phyloP scores from a whole-genome alignment of 1,284 basidiomycete genomes.

The Cryptococcus sp. region DNA sequence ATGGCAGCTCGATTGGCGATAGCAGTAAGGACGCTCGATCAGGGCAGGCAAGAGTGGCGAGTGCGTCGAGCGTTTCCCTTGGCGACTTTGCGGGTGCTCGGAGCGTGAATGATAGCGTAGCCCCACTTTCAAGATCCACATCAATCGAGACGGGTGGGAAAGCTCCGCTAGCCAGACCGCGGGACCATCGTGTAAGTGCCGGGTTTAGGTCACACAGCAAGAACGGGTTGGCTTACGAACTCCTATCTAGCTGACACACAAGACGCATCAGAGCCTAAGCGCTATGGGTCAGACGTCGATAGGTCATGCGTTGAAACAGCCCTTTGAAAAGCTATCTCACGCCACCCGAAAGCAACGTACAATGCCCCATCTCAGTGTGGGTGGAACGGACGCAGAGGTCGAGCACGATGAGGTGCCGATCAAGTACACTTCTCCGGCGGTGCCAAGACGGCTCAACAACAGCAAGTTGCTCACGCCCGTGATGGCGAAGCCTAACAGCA shows the following conservation, averaged over 20 bases:
- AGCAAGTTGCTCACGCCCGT: background rate
- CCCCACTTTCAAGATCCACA: conserved; percentile 17
- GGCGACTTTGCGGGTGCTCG: conserved; percentile 12
- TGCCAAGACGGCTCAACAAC: background rate
- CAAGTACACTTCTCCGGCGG: background rate
- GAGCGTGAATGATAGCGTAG: conserved; percentile 7
- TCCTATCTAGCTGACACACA: conserved; percentile 21
- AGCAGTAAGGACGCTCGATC: conserved; percentile 13
- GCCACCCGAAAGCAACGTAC: conserved; percentile 25
- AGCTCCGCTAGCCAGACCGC: background rate
- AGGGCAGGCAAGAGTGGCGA: conserved; percentile 4
- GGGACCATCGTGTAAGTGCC: conserved; percentile 6
- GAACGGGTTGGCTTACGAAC: background rate
- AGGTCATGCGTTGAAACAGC: conserved; percentile 28
- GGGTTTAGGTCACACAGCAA: background rate
- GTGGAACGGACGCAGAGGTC: conserved; percentile 7
- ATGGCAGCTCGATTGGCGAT: conserved; percentile 19
- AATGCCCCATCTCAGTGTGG: conserved; percentile 1
- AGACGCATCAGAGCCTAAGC: conserved; percentile 30
- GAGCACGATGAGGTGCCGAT: conserved; percentile 5
- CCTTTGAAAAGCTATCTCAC: conserved; percentile 32
- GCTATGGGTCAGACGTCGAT: conserved; percentile 20
- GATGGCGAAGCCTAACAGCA: conserved; percentile 9
- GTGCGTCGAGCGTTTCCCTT: conserved; percentile 20
- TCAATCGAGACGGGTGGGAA: conserved; percentile 18